These are phyloP conservation scores for Pelargonium fulgidum DNA, from an alignment of 441 rosid genomes.

Conservation along the genomic window DNA sequence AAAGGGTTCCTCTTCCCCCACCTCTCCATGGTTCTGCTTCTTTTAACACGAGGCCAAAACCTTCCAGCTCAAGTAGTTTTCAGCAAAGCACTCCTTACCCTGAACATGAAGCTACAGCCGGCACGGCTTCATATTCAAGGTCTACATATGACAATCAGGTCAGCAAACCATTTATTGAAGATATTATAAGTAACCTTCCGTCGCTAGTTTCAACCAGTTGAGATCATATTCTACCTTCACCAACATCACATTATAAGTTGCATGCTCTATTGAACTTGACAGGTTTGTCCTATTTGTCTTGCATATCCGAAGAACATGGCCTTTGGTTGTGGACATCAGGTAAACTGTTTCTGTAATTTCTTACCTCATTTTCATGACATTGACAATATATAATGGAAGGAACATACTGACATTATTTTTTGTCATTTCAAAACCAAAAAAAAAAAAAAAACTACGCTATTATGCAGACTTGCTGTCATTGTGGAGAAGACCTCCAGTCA, in stretches of 20 bases:
- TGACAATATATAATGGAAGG: constrained; percentile 8
- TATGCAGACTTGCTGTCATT: constrained; percentile 73
- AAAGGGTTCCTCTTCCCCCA: constrained; percentile 75
- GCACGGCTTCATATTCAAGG: constrained; percentile 38
- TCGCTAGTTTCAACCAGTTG: too few relatives aligned
- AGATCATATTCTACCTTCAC: too few relatives aligned
- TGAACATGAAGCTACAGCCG: constrained; percentile 30
- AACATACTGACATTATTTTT: constrained; percentile 6
- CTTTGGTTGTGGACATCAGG: constrained; percentile 74
- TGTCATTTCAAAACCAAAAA: neutral
- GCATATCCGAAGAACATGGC: constrained; percentile 54
- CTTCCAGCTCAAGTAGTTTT: constrained; percentile 45
- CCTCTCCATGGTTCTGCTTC: constrained; percentile 50
- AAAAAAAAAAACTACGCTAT: neutral
- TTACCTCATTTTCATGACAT: neutral
- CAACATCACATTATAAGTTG: neutral
- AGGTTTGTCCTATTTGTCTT: constrained; percentile 66
- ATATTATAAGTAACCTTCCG: neutral
- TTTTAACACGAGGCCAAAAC: constrained; percentile 26
- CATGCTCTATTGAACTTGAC: constrained; percentile 14
- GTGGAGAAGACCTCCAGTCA: constrained; percentile 61
- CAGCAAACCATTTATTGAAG: neutral
- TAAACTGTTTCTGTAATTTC: constrained; percentile 16
- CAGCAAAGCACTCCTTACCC: constrained; percentile 43
- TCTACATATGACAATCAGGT: constrained; percentile 61